Evolutionary conservation across 306 rosid species (phyloP).

Genomic region (Spatholobus suberectus): DNA sequence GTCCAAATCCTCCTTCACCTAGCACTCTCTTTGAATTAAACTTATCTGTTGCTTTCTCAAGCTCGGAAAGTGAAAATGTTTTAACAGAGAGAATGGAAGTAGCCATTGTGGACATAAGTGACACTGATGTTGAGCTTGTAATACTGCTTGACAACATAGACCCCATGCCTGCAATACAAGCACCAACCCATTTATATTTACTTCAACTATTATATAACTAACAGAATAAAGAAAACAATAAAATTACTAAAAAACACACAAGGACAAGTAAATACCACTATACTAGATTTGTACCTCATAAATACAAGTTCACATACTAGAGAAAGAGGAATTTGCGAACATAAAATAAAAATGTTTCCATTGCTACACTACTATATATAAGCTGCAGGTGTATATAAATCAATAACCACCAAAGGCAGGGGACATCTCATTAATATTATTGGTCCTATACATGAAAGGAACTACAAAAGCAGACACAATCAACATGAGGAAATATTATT

Average conservation of each 20-base stretch:
- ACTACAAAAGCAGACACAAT: conserved; percentile 11
- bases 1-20: conserved; percentile 99
- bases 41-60: conserved; percentile 87
- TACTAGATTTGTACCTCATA: conserved; percentile 26
- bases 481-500: conserved; percentile 21
- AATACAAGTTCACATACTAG: background rate
- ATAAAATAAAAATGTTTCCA: background rate
- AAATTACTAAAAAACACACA: background rate
- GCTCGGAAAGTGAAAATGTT: conserved; percentile 77
- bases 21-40: conserved; percentile 79
- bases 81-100: conserved; percentile 81
- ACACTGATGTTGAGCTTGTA: conserved; percentile 82
- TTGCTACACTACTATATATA: background rate
- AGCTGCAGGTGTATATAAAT: conserved; percentile 19
- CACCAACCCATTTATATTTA: conserved; percentile 33
- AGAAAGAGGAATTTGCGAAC: background rate
- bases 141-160: conserved; percentile 81
- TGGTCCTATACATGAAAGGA: conserved; percentile 1
- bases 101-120: conserved; percentile 85
- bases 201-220: conserved; percentile 14
- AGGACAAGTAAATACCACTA: conserved; percentile 15
- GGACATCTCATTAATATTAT: background rate
- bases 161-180: conserved; percentile 69
- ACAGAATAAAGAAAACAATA: background rate
- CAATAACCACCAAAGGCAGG: conserved; percentile 24